Conservation (phyloP, 169 alveolate species). For the Babesia ovata region DNA sequence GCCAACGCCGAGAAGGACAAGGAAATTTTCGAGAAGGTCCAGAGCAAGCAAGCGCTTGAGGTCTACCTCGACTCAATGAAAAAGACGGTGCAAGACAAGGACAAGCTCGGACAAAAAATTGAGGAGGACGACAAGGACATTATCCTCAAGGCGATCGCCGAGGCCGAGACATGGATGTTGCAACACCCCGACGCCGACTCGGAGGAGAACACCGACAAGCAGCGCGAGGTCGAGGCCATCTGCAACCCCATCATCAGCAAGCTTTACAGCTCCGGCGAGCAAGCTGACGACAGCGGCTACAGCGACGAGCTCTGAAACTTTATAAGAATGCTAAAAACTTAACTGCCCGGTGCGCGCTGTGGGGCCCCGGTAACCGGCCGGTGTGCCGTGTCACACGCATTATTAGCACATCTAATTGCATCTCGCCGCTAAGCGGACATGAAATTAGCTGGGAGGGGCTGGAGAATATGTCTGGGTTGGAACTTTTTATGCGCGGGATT, state of each 20-base stretch:
- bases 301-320: slow-evolving; percentile 52
- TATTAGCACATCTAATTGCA: too few relatives aligned
- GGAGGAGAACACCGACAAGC: slow-evolving; percentile 90
- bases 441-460: slow-evolving; percentile 13
- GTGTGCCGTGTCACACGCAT: too few relatives aligned
- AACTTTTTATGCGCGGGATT: slow-evolving; percentile 16
- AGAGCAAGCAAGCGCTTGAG: slow-evolving; percentile 92
- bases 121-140: slow-evolving; percentile 89
- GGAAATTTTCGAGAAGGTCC: slow-evolving; percentile 88
- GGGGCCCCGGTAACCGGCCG: not conserved
- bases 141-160: slow-evolving; percentile 87
- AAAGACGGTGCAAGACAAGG: slow-evolving; percentile 92
- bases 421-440: not conserved
- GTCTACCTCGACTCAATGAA: slow-evolving; percentile 91
- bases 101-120: slow-evolving; percentile 89
- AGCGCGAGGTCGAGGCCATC: slow-evolving; percentile 90
- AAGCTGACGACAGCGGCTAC: slow-evolving; percentile 59
- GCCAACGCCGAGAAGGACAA: slow-evolving; percentile 95
- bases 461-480: slow-evolving; percentile 23
- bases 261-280: slow-evolving; percentile 77
- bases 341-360: not conserved
- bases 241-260: slow-evolving; percentile 94
- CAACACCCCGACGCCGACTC: slow-evolving; percentile 92
- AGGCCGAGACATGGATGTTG: slow-evolving; percentile 91
- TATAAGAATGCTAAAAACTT: not conserved